Evolutionary conservation across 345 rosid genomes (phyloP), one percentile per base, ranked within the genome.

Genomic region (Gossypium arboreum): DNA sequence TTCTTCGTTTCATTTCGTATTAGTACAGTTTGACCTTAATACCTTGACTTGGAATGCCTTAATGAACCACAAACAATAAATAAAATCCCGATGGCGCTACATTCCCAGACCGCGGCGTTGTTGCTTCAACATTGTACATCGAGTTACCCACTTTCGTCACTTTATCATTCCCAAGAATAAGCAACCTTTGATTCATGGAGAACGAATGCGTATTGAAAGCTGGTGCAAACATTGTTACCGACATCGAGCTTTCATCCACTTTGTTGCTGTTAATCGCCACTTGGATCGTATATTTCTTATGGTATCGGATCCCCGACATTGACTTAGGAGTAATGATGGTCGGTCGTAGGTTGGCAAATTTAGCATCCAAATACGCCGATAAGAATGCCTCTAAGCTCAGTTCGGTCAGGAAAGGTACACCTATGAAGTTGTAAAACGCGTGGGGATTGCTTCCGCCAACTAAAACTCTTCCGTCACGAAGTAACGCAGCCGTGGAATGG

Each of bases 361-460:
- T 45, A 3, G 79, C 25, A 12, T 86, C 86, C 57, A 94, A 73
- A 76, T 94, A 94, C 0, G 76, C 68, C 0, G 97, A 94, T 15
- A 77, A 83, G 59, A 90, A 94, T 16, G 93, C 86, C 65, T 94
- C 94, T 20, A 94, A 71, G 62, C 94, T 84, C 3, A 94, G 45
- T 17, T 94, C 98, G 0, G 96, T 90, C 0, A 94, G 94, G 12
- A 82, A 94, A 48, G 84, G 71, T 0, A 85, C 92, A 3, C 84
- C 85, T 0, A 84, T 84, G 82, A 90, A 92, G 12, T 83, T 77
- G 64, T 94, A 94, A 18, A 50, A 73, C 2, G 27, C 24, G 63
- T 92, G 90, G 29, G 97, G 88, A 57, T 93, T 93, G 83, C 98
- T 93, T 41, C 97, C 97, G 2, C 94, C 95, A 3, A 92, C 93